A percentile compares a stretch with the other conserved stretches of the same genome.
Conservation (phyloP, 345 rosid species). For the Pugionium cornutum region DNA sequence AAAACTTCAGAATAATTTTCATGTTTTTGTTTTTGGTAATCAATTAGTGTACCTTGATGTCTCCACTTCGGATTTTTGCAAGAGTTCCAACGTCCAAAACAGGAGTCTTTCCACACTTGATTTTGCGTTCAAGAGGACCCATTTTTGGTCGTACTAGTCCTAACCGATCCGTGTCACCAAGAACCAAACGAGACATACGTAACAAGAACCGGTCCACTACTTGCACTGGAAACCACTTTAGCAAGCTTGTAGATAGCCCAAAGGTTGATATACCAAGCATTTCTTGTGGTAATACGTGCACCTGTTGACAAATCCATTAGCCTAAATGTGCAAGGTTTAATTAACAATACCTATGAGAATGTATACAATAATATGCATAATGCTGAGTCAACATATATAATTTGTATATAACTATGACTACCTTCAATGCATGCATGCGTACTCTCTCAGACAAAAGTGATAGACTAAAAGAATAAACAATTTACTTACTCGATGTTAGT, state of each 20-base stretch:
- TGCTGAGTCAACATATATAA: no score
- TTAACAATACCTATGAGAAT: no score
- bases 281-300: constrained; percentile 89
- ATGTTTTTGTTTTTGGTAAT: not conserved
- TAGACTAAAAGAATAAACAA: no score
- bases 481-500: no score
- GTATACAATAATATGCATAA: no score
- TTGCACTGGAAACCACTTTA: constrained; percentile 71
- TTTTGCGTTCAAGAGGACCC: constrained; percentile 80
- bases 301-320: constrained; percentile 43
- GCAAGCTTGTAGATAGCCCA: constrained; percentile 70
- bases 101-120: constrained; percentile 74
- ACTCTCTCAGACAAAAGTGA: no score
- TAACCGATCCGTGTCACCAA: constrained; percentile 61
- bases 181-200: constrained; percentile 49
- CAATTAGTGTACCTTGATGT: constrained; percentile 60
- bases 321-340: not conserved
- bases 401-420: no score
- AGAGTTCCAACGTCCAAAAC: constrained; percentile 82
- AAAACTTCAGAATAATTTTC: no score
- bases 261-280: constrained; percentile 82
- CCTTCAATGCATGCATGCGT: no score
- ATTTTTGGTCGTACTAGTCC: constrained; percentile 69
- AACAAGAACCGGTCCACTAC: constrained; percentile 68
- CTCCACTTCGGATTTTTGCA: constrained; percentile 63